Evolutionary conservation across 2,329 filamentous ascomycete species (phyloP).

Genomic region (Epichloe elymi): DNA sequence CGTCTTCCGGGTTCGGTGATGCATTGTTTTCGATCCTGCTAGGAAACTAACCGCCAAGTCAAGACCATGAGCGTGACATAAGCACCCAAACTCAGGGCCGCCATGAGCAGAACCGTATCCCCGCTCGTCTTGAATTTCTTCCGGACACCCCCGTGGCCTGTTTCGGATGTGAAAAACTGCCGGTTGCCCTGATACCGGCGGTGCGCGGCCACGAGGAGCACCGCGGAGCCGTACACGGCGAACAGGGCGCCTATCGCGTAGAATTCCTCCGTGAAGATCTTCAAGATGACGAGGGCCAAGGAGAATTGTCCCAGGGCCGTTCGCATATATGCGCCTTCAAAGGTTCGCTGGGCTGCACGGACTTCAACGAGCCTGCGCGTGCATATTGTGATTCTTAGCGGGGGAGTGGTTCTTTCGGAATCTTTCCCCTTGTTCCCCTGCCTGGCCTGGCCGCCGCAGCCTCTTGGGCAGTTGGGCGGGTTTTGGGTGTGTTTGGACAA

Average conservation of each 20-base stretch:
- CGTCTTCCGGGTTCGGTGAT: too few relatives aligned
- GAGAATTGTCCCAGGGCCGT: conserved; percentile 92
- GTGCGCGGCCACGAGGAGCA: conserved; percentile 73
- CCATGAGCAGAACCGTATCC: conserved; percentile 47
- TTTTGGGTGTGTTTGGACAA: too few relatives aligned
- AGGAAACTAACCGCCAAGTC: conserved; percentile 32
- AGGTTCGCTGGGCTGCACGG: conserved; percentile 87
- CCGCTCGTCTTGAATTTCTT: conserved; percentile 51
- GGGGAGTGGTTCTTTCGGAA: too few relatives aligned
- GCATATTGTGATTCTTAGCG: too few relatives aligned
- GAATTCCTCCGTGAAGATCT: conserved; percentile 94
- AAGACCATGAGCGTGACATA: conserved; percentile 45
- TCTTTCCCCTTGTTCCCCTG: too few relatives aligned
- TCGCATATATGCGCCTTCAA: conserved; percentile 92
- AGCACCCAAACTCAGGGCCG: conserved; percentile 40
- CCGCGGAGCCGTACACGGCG: conserved; percentile 75
- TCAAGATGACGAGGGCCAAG: conserved; percentile 77
- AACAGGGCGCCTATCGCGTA: conserved; percentile 95
- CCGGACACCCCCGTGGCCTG: conserved; percentile 20
- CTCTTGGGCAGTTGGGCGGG: too few relatives aligned
- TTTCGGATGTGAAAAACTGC: conserved; percentile 64
- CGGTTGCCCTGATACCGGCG: conserved; percentile 82
- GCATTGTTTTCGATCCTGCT: neutral
- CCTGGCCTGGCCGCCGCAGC: too few relatives aligned
- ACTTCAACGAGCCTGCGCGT: conserved; percentile 65